Evolutionary conservation across 2,329 filamentous ascomycete species (phyloP).

Genomic region (Penicillium sp.): DNA sequence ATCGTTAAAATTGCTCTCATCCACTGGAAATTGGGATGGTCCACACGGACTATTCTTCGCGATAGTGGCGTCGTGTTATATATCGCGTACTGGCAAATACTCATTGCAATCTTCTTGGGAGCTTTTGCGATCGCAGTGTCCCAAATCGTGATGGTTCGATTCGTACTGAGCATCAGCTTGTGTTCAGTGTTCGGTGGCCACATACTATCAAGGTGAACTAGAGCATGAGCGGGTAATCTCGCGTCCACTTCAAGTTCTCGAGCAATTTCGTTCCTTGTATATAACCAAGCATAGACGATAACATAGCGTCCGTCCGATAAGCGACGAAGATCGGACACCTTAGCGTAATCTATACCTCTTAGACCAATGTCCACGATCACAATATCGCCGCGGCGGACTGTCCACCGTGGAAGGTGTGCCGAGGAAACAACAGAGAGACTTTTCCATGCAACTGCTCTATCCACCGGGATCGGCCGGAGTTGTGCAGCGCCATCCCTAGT

Average conservation of each 20-base stretch:
- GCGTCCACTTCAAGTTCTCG: slow-evolving; percentile 3
- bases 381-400: slow-evolving; percentile 1
- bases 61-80: slow-evolving; percentile 4
- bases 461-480: background rate
- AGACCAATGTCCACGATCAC: slow-evolving; percentile 1
- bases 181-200: background rate
- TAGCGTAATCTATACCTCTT: background rate
- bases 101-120: background rate
- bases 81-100: slow-evolving; percentile 1
- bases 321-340: slow-evolving; percentile 5
- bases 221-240: background rate
- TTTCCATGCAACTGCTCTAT: background rate
- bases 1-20: slow-evolving; percentile 1
- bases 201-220: slow-evolving; percentile 4
- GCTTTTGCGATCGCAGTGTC: slow-evolving; percentile 5
- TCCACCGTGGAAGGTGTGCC: background rate
- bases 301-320: slow-evolving; percentile 7
- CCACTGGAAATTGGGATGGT: background rate
- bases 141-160: slow-evolving; percentile 8
- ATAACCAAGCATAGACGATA: slow-evolving; percentile 6
- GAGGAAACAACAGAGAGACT: background rate
- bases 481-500: background rate
- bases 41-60: background rate
- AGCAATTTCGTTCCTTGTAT: slow-evolving; percentile 5
- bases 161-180: slow-evolving; percentile 8